Evolutionary conservation across 2,329 filamentous ascomycete genomes (phyloP).

Genomic region (Fonsecaea erecta): DNA sequence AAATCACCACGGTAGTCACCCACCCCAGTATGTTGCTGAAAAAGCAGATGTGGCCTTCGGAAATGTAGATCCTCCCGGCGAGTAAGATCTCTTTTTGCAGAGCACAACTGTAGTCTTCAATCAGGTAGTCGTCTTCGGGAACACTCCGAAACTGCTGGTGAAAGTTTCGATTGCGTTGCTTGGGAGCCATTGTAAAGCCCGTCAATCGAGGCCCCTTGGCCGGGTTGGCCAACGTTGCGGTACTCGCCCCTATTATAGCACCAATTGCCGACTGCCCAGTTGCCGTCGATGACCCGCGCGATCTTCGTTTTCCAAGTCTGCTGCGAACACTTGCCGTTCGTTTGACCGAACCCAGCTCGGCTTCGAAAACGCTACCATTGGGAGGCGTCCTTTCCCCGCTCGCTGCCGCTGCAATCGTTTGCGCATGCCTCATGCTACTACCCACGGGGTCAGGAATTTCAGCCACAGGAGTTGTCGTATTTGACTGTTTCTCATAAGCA

Average conservation of each 20-base stretch:
- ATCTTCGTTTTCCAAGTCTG: constrained; percentile 67
- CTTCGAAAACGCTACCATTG: constrained; percentile 67
- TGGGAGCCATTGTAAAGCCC: constrained; percentile 93
- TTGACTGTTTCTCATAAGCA: constrained; percentile 58
- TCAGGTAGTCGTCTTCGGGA: constrained; percentile 95
- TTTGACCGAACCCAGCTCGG: constrained; percentile 61
- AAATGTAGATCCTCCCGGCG: constrained; percentile 92
- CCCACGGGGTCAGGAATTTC: constrained; percentile 45
- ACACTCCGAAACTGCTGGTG: constrained; percentile 94
- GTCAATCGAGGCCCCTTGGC: constrained; percentile 74
- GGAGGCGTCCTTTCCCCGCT: constrained; percentile 68
- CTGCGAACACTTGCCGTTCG: constrained; percentile 72
- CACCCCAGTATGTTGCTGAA: constrained; percentile 98
- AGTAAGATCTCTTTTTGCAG: constrained; percentile 93
- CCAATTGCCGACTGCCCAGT: constrained; percentile 69
- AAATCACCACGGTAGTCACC: constrained; percentile 96
- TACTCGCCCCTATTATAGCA: constrained; percentile 72
- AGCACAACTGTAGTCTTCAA: constrained; percentile 97
- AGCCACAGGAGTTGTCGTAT: constrained; percentile 47
- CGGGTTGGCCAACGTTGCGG: constrained; percentile 70
- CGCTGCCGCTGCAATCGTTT: constrained; percentile 39
- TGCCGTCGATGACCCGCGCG: constrained; percentile 80
- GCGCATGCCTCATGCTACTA: constrained; percentile 36
- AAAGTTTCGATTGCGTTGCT: constrained; percentile 94
- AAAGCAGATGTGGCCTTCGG: constrained; percentile 96